Base-by-base conservation (phyloP, 2,329 filamentous ascomycete species). In the Stachybotrys chlorohalonatus region DNA sequence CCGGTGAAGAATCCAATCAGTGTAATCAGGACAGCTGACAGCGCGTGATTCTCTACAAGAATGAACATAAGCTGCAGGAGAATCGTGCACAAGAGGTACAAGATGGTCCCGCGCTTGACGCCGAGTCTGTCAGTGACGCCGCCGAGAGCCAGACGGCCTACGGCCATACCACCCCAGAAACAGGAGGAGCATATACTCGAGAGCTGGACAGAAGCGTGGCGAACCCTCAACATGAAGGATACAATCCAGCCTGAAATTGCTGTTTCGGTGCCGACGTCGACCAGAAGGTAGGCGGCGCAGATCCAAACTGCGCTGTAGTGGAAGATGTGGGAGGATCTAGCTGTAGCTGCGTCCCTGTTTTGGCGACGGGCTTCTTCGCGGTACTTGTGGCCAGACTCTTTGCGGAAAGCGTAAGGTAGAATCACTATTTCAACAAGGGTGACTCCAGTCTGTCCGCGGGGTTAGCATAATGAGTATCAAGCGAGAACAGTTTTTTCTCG, bases 201-300 rank as follows among this genome's bases (percentile, higher is more conserved):
- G 0, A 71, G 57, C 11, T 70, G 69, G 0, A 66, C 61, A 5
- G 70, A 65, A 0, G 68, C 63, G 47, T 70, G 62, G 5, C 73
- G 73, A 13, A 67, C 64, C 2, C 73, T 68, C 5, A 64, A 62
- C 72, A 76, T 76, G 63, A 73, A 77, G 1, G 72, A 69, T 1
- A 75, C 69, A 9, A 77, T 66, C 75, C 75, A 77, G 36, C 73
- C 73, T 3, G 72, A 75, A 0, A 76, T 72, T 0, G 70, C 70
- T 17, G 68, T 68, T 56, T 77, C 75, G 15, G 70, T 74, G 15
- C 74, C 73, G 5, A 76, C 70, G 55, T 75, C 75, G 5, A 70
- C 64, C 9, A 77, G 69, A 54, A 74, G 73, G 57, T 73, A 77
- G 0, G 63, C 62, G 1, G 73, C 70, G 45, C 73, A 75, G 11